These are phyloP conservation scores for Cladophialophora bantiana DNA, from an alignment of 2,329 filamentous ascomycete species.

Conservation along the genomic window DNA sequence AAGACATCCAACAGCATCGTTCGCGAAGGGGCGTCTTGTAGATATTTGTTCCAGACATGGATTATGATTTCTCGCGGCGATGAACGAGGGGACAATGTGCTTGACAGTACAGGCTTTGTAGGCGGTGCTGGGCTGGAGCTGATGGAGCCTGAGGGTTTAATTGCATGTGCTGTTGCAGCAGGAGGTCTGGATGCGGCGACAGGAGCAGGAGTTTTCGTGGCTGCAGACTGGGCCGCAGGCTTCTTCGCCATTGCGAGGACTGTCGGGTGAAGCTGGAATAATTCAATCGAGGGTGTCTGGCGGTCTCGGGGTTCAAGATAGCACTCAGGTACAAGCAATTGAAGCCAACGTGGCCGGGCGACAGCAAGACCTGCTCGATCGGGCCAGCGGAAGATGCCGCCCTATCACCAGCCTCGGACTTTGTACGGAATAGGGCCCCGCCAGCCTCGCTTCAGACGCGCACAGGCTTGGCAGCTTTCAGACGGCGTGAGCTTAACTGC, in stretches of 20 bases:
- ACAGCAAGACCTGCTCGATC: background rate
- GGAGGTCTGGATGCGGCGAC: conserved; percentile 42
- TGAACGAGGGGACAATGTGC: conserved; percentile 48
- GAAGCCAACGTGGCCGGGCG: conserved; percentile 16
- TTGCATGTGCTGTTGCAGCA: conserved; percentile 33
- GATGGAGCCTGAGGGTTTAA: conserved; percentile 35
- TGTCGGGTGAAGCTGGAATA: background rate
- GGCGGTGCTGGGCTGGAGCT: conserved; percentile 41
- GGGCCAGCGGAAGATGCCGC: background rate
- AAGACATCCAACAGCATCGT: conserved; percentile 92
- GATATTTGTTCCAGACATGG: conserved; percentile 79
- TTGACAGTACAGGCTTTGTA: conserved; percentile 38
- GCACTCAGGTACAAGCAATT: background rate
- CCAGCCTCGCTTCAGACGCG: conserved; percentile 1
- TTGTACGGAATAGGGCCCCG: no score
- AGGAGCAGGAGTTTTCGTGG: conserved; percentile 39
- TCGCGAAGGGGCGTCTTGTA: conserved; percentile 81
- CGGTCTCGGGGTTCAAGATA: background rate
- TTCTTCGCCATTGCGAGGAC: conserved; percentile 31
- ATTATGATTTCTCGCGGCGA: conserved; percentile 65
- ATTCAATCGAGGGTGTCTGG: background rate
- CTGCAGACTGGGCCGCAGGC: conserved; percentile 35
- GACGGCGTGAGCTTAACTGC: background rate
- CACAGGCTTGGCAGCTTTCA: conserved; percentile 3
- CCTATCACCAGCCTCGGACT: background rate